Evolutionary conservation across 1,139 yeast genomes (phyloP).

Genomic region (Blastobotrys ciferrii): DNA sequence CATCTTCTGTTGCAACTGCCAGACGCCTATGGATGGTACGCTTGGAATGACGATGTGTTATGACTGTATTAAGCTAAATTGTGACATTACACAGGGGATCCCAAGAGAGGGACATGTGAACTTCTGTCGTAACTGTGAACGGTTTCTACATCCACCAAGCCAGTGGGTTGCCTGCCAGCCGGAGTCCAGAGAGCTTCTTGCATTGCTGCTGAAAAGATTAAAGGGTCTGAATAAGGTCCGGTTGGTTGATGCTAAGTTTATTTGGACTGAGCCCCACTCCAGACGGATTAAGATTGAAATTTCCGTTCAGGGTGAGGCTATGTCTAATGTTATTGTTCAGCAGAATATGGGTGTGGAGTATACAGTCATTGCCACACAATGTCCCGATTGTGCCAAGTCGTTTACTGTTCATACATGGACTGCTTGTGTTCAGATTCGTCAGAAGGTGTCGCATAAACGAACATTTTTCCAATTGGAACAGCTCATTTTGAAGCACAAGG

Average conservation of each 20-base stretch:
- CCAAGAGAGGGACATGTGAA: conserved; percentile 92
- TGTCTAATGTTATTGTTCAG: conserved; percentile 75
- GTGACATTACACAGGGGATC: conserved; percentile 92
- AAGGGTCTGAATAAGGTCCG: conserved; percentile 88
- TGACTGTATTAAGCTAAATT: conserved; percentile 92
- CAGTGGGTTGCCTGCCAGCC: conserved; percentile 92
- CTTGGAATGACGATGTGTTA: conserved; percentile 92
- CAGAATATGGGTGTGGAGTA: conserved; percentile 95
- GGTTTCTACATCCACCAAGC: conserved; percentile 90
- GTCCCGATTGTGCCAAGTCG: conserved; percentile 97
- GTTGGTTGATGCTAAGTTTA: conserved; percentile 87
- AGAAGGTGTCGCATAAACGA: conserved; percentile 94
- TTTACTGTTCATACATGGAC: conserved; percentile 97
- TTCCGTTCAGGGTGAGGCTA: conserved; percentile 96
- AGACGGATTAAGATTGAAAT: conserved; percentile 87
- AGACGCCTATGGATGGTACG: conserved; percentile 96
- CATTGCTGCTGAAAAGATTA: conserved; percentile 81
- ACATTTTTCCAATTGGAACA: conserved; percentile 94
- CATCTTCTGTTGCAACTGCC: conserved; percentile 96
- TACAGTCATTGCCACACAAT: conserved; percentile 92
- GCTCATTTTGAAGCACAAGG: conserved; percentile 86
- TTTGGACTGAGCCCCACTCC: conserved; percentile 99
- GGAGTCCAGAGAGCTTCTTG: conserved; percentile 89
- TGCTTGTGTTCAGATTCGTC: conserved; percentile 95
- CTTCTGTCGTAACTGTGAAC: conserved; percentile 95